Percentiles rank a stretch among this genome's conserved stretches.
Evolutionary conservation across 2,329 filamentous ascomycete species (phyloP).

Genomic region (Myriosclerotinia scirpicola): DNA sequence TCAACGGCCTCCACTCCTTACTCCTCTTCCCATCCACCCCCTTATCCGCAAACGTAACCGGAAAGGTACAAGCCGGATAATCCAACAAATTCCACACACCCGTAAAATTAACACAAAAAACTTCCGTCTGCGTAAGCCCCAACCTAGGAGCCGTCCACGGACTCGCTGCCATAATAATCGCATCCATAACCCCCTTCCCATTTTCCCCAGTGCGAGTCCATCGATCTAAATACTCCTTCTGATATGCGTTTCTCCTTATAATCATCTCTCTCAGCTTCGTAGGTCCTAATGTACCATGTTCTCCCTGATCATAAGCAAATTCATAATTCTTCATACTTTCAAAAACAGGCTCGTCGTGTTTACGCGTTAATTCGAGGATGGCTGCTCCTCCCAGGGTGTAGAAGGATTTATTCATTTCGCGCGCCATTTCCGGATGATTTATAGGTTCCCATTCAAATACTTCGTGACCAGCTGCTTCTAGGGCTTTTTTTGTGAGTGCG

Average conservation of each 20-base stretch:
- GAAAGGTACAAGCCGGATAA: slow-evolving; percentile 44
- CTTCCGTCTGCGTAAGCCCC: slow-evolving; percentile 34
- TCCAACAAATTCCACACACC: slow-evolving; percentile 40
- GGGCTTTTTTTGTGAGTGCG: slow-evolving; percentile 3
- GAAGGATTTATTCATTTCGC: slow-evolving; percentile 38
- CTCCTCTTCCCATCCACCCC: slow-evolving; percentile 39
- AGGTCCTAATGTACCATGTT: slow-evolving; percentile 36
- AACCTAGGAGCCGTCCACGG: slow-evolving; percentile 43
- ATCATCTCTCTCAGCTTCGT: slow-evolving; percentile 40
- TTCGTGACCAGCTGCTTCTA: slow-evolving; percentile 19
- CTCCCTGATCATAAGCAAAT: slow-evolving; percentile 34
- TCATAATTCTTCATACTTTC: slow-evolving; percentile 39
- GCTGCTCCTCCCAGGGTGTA: slow-evolving; percentile 40
- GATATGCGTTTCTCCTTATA: slow-evolving; percentile 39
- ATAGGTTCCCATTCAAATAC: slow-evolving; percentile 28
- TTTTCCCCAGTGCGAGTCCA: slow-evolving; percentile 40
- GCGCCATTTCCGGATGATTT: slow-evolving; percentile 40
- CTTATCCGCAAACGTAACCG: slow-evolving; percentile 47
- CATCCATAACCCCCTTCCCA: slow-evolving; percentile 38
- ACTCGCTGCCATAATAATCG: slow-evolving; percentile 39
- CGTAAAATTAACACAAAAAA: slow-evolving; percentile 39
- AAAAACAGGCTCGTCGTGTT: slow-evolving; percentile 37
- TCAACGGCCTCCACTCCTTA: slow-evolving; percentile 35
- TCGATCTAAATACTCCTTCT: slow-evolving; percentile 43
- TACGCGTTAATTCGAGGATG: slow-evolving; percentile 36